phyloP scores from a whole-genome alignment of 495 filamentous ascomycete genomes.

The Cudoniella acicularis region DNA sequence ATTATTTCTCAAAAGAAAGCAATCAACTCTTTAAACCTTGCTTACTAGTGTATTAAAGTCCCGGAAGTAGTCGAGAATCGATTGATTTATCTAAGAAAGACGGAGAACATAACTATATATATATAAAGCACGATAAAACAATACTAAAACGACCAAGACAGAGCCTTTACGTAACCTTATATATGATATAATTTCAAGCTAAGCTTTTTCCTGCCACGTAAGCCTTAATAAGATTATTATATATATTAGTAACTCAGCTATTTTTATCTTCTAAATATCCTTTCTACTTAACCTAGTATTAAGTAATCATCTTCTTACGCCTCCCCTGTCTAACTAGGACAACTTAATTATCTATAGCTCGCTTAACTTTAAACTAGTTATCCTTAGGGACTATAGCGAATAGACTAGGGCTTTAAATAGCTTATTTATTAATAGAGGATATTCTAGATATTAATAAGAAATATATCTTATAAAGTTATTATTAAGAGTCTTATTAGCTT shows the following conservation, averaged over 20 bases:
- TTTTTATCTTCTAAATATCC: constrained; percentile 10
- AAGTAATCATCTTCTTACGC: constrained; percentile 8
- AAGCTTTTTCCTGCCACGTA: background rate
- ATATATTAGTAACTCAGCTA: background rate
- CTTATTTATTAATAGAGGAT: constrained; percentile 1
- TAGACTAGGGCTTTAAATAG: constrained; percentile 5
- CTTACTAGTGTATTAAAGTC: no score
- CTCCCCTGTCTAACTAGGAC: constrained; percentile 4
- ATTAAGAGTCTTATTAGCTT: constrained; percentile 2
- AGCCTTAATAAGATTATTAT: no score
- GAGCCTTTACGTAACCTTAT: no score
- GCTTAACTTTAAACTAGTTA: constrained; percentile 10
- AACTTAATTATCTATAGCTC: constrained; percentile 10
- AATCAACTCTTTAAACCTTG: no score
- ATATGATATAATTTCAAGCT: background rate
- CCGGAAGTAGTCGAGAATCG: no score
- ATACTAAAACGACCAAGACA: background rate
- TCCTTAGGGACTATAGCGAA: constrained; percentile 6
- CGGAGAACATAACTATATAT: no score
- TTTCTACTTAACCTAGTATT: constrained; percentile 12
- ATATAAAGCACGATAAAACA: background rate
- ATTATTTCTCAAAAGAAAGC: no score
- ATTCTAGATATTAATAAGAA: constrained; percentile 8
- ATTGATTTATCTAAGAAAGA: no score
- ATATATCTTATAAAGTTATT: constrained; percentile 2